Percentiles rank a stretch among this genome's conserved stretches.
These are phyloP conservation scores for Chenopodium formosanum DNA, from an alignment of 148 eudicot species.

Conservation along the genomic window DNA sequence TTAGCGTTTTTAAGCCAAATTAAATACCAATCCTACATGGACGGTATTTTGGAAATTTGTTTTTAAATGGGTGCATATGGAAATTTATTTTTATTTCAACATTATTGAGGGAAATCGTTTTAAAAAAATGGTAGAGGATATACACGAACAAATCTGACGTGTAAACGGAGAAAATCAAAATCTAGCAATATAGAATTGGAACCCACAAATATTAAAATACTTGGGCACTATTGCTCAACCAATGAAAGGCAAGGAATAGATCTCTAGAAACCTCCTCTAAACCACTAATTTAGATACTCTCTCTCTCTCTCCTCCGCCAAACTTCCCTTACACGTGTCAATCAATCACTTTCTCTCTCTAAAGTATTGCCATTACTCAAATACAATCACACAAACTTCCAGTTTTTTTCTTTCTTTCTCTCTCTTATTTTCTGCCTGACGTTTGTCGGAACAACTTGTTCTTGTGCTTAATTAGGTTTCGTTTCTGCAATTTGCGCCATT, in stretches of 20 bases:
- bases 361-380: neutral
- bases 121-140: no score
- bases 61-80: no score
- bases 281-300: constrained; percentile 22
- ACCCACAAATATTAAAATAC: no score
- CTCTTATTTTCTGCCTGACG: neutral
- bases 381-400: neutral
- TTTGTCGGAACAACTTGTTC: neutral
- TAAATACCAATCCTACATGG: no score
- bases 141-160: no score
- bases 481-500: neutral
- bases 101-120: no score
- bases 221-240: neutral
- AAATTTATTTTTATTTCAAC: no score
- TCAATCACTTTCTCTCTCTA: constrained; percentile 2
- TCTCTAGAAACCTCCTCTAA: neutral
- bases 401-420: neutral
- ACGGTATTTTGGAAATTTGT: no score
- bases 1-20: no score
- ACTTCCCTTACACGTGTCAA: constrained; percentile 19
- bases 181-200: no score
- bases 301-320: neutral
- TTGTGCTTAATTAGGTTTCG: no score
- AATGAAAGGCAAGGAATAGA: constrained; percentile 16
- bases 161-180: no score